Evolutionary conservation across 495 filamentous ascomycete genomes (phyloP), one percentile per base, ranked within the genome.

Genomic region (Baudoinia panamericana): DNA sequence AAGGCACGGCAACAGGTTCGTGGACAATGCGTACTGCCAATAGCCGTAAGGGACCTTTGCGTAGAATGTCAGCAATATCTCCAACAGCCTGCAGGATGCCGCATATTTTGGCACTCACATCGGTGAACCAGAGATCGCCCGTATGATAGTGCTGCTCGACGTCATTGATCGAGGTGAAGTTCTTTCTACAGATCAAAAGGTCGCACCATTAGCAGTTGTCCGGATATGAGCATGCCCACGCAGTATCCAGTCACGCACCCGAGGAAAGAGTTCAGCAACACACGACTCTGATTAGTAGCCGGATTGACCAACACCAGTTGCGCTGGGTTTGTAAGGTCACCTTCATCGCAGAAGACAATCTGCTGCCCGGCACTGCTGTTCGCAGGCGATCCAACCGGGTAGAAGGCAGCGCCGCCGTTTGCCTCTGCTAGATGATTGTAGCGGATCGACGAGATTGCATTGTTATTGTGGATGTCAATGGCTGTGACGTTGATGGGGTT

Each of bases 301-400:
- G 50, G 52, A 25, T 52, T 39, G 15, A 46, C 42, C 2, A 42
- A 30, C 11, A 41, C 35, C 10, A 54, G 38, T 23, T 22, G 20
- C 1, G 53, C 48, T 23, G 46, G 41, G 32, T 45, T 18, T 12
- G 36, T 39, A 34, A 54, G 56, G 42, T 36, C 48, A 22, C 59
- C 57, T 42, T 62, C 41, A 36, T 55, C 56, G 39, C 54, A 57
- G 48, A 55, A 61, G 17, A 61, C 42, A 16, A 59, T 36, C 11
- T 41, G 23, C 4, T 52, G 52, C 16, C 41, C 47, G 13, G 37
- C 51, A 20, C 46, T 55, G 35, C 36, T 38, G 43, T 48, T 55
- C 23, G 42, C 19, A 8, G 39, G 32, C 17, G 29, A 19, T 32
- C 45, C 46, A 9, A 52, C 43, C 0, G 50, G 53, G 33, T 54